These are phyloP conservation scores for Scedosporium aurantiacum DNA, from an alignment of 2,329 filamentous ascomycete species.

Conservation along the genomic window DNA sequence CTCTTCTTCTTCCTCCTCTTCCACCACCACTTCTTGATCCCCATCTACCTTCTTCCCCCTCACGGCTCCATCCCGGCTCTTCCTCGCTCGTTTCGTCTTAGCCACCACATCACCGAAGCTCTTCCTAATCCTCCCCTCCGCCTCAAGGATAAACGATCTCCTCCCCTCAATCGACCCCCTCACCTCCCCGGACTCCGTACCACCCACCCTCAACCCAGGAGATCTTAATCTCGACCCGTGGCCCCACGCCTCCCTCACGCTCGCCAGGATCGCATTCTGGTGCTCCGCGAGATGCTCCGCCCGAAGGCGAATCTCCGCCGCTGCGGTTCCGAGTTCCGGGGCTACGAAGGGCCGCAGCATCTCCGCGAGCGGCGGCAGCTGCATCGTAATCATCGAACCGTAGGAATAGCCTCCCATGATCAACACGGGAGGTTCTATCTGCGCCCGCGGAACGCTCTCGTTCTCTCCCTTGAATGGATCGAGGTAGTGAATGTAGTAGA, in stretches of 20 bases:
- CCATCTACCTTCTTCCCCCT: not conserved
- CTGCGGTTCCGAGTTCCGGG: slow-evolving; percentile 41
- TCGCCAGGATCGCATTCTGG: slow-evolving; percentile 38
- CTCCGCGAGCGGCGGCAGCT: slow-evolving; percentile 51
- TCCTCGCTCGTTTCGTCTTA: slow-evolving; percentile 21
- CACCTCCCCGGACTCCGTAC: slow-evolving; percentile 32
- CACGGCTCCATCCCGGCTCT: slow-evolving; percentile 1
- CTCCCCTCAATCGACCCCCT: slow-evolving; percentile 21
- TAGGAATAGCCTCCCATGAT: slow-evolving; percentile 82
- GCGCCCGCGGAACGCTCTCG: not conserved
- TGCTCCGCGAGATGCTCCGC: slow-evolving; percentile 58
- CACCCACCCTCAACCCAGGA: slow-evolving; percentile 37
- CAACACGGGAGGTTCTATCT: slow-evolving; percentile 21
- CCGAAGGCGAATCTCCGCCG: slow-evolving; percentile 58
- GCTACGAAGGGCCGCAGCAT: slow-evolving; percentile 50
- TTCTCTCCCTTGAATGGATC: slow-evolving; percentile 22
- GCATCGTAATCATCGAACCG: slow-evolving; percentile 69
- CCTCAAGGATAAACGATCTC: slow-evolving; percentile 27
- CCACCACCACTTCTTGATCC: slow-evolving; percentile 5
- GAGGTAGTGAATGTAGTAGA: slow-evolving; percentile 58
- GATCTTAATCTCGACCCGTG: slow-evolving; percentile 11
- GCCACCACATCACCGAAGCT: slow-evolving; percentile 37
- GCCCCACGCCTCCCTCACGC: slow-evolving; percentile 17
- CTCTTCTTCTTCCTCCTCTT: slow-evolving; percentile 7
- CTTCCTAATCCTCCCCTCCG: slow-evolving; percentile 35